A percentile compares a stretch with the other conserved stretches of the same genome.
Evolutionary conservation across 2,329 filamentous ascomycete species (phyloP).

Genomic region (Cercospora canescens): DNA sequence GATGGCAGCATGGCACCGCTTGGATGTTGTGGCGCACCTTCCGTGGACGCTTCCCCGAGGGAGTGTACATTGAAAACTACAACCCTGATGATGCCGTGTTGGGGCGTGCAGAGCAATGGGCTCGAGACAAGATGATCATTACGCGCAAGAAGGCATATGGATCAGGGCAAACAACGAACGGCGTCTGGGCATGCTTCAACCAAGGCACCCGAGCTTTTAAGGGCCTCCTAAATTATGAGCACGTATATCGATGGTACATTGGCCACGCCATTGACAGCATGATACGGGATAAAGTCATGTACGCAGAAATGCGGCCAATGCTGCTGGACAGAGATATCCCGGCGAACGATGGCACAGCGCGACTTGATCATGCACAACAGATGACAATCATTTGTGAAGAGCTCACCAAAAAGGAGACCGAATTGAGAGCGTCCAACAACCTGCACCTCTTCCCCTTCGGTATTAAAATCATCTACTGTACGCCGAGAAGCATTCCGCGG

Average conservation of each 20-base stretch:
- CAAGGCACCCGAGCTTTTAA: constrained; percentile 71
- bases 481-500: constrained; percentile 60
- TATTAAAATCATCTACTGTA: constrained; percentile 71
- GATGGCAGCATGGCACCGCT: constrained; percentile 7
- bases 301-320: constrained; percentile 70
- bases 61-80: constrained; percentile 11
- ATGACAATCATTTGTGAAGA: constrained; percentile 62
- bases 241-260: constrained; percentile 63
- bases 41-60: constrained; percentile 42
- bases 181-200: constrained; percentile 64
- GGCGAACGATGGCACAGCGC: constrained; percentile 54
- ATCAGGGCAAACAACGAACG: constrained; percentile 35
- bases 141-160: constrained; percentile 26
- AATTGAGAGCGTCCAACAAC: constrained; percentile 40
- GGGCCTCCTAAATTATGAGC: constrained; percentile 67
- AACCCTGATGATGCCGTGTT: constrained; percentile 7
- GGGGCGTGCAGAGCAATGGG: constrained; percentile 31
- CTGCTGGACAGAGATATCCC: constrained; percentile 67
- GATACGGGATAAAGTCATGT: constrained; percentile 65
- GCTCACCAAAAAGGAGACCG: constrained; percentile 49
- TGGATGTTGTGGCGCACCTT: constrained; percentile 53
- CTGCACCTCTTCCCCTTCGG: constrained; percentile 57
- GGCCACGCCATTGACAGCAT: constrained; percentile 61
- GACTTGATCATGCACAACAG: constrained; percentile 59
- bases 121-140: constrained; percentile 33